Conservation (phyloP, 495 filamentous ascomycete species). For the Xylaria cubensis region DNA sequence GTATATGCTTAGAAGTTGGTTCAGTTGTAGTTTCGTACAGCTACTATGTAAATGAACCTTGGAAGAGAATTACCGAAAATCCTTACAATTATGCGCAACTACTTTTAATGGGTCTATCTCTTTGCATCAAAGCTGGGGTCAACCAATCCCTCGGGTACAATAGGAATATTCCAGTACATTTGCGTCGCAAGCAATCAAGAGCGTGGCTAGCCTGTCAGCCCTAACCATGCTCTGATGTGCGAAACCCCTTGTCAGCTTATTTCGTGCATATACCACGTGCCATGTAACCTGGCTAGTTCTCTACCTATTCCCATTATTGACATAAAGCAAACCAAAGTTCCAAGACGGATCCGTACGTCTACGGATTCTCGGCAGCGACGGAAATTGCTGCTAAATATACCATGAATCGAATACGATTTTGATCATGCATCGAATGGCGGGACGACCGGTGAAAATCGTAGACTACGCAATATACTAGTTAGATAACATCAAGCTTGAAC, state of each 20-base stretch:
- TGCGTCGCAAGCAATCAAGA: neutral
- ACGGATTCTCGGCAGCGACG: neutral
- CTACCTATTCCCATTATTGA: slow-evolving; percentile 1
- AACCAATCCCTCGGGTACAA: slow-evolving; percentile 18
- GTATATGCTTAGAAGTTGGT: neutral
- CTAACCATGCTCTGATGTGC: slow-evolving; percentile 3
- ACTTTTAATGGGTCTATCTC: neutral
- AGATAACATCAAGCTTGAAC: neutral
- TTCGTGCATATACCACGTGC: slow-evolving; percentile 19
- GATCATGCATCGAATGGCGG: neutral
- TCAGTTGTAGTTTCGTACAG: neutral
- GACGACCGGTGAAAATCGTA: neutral
- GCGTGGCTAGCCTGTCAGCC: neutral
- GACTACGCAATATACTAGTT: neutral
- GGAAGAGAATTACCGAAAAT: neutral
- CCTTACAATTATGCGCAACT: neutral
- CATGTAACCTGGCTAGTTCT: neutral
- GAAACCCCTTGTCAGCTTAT: slow-evolving; percentile 5
- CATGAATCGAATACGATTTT: neutral
- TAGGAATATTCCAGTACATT: neutral
- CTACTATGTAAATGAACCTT: neutral
- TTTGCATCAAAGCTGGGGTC: neutral
- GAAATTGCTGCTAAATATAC: neutral
- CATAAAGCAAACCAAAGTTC: neutral
- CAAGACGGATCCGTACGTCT: too few relatives aligned